Evolutionary conservation across 805 yeast species (phyloP).

Genomic region (Saccharomyces mikatae): DNA sequence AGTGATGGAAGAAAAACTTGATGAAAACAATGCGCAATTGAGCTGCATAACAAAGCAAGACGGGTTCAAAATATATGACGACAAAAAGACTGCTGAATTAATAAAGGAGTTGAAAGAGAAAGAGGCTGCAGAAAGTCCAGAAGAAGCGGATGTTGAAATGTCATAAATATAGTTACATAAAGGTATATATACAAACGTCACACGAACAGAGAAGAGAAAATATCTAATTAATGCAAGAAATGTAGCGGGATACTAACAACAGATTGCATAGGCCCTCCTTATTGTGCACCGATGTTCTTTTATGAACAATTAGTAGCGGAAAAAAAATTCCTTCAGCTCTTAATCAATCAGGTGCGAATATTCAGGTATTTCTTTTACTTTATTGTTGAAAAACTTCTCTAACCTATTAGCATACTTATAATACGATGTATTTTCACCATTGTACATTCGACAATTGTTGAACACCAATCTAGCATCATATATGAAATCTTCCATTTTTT

Average conservation of each 20-base stretch:
- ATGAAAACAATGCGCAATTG: conserved; percentile 88
- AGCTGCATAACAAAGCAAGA: conserved; percentile 82
- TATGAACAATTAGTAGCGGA: neutral
- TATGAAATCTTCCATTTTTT: conserved; percentile 81
- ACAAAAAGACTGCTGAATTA: conserved; percentile 73
- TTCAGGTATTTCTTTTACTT: conserved; percentile 86
- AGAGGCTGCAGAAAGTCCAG: conserved; percentile 41
- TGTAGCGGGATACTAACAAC: neutral
- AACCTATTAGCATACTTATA: conserved; percentile 89
- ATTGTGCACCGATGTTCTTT: neutral
- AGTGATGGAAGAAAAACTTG: conserved; percentile 98
- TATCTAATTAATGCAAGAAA: neutral
- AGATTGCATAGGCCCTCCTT: neutral
- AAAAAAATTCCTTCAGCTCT: conserved; percentile 2
- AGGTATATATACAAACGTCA: conserved; percentile 3
- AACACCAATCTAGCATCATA: conserved; percentile 82
- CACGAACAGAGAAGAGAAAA: conserved; percentile 1
- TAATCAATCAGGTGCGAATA: conserved; percentile 72
- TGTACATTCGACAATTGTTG: conserved; percentile 86
- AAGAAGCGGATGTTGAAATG: conserved; percentile 30
- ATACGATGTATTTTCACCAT: conserved; percentile 90
- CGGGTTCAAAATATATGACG: conserved; percentile 81
- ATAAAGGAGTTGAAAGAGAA: conserved; percentile 71
- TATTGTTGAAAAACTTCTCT: conserved; percentile 77
- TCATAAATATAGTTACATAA: conserved; percentile 8